Percentiles rank a stretch among this genome's conserved stretches.
Evolutionary conservation across 2,329 filamentous ascomycete species (phyloP).

Genomic region (Cladophialophora carrionii): DNA sequence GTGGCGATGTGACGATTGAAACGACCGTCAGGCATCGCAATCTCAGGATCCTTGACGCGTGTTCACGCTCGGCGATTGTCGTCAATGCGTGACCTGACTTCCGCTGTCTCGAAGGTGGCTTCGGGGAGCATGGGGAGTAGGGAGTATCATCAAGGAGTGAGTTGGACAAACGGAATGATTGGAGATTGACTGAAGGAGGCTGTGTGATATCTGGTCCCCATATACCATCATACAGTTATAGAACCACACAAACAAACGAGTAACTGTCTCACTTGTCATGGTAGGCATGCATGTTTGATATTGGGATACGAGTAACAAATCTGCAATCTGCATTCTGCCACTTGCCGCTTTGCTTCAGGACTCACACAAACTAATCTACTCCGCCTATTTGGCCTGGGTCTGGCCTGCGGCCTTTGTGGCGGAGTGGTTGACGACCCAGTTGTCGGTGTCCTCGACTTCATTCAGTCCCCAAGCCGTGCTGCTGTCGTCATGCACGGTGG

Average conservation of each 20-base stretch:
- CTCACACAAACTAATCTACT: neutral
- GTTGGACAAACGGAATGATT: neutral
- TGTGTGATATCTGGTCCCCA: neutral
- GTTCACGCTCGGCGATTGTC: neutral
- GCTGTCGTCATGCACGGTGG: constrained; percentile 59
- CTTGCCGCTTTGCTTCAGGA: neutral
- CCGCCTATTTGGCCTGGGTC: constrained; percentile 3
- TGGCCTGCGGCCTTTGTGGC: constrained; percentile 23
- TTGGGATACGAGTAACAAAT: neutral
- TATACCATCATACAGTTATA: neutral
- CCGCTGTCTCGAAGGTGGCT: neutral
- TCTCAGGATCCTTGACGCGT: neutral
- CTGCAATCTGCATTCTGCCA: neutral
- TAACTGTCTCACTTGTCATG: neutral
- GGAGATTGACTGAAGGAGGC: neutral
- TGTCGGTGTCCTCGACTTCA: constrained; percentile 34
- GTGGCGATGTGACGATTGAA: neutral
- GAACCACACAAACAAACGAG: neutral
- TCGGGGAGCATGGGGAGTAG: neutral
- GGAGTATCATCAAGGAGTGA: neutral
- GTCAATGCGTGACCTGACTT: neutral
- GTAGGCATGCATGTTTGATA: neutral
- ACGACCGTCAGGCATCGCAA: neutral
- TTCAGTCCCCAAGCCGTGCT: constrained; percentile 51
- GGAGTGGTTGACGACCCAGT: constrained; percentile 29